Evolutionary conservation across 768 basidiomycete species (phyloP).

Genomic region (Cyclocybe cylindracea): DNA sequence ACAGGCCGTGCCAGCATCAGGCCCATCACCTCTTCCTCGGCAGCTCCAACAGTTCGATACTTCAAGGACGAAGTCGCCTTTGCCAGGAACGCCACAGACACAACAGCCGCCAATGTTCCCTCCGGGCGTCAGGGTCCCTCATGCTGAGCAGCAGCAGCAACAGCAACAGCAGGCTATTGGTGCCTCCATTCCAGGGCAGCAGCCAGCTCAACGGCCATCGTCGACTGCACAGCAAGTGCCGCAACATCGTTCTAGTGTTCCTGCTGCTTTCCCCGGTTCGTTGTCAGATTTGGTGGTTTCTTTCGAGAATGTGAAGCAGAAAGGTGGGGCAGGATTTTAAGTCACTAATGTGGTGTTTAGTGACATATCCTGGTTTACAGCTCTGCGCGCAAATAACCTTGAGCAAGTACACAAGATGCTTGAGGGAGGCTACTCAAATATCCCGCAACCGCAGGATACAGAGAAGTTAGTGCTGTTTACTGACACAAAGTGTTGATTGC

Average conservation of each 20-base stretch:
- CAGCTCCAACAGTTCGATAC: slow-evolving; percentile 36
- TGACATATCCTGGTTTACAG: slow-evolving; percentile 39
- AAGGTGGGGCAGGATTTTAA: slow-evolving; percentile 51
- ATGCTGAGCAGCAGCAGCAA: slow-evolving; percentile 38
- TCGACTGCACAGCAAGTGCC: slow-evolving; percentile 51
- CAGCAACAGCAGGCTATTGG: slow-evolving; percentile 18
- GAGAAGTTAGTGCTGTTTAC: slow-evolving; percentile 69
- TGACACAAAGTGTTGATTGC: slow-evolving; percentile 1
- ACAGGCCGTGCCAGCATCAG: slow-evolving; percentile 30
- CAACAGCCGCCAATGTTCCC: slow-evolving; percentile 66
- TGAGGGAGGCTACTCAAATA: slow-evolving; percentile 85
- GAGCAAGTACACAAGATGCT: slow-evolving; percentile 92
- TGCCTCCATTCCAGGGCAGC: slow-evolving; percentile 33
- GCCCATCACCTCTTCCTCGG: slow-evolving; percentile 43
- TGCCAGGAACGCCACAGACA: slow-evolving; percentile 44
- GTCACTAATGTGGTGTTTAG: neutral
- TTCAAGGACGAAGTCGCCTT: slow-evolving; percentile 30
- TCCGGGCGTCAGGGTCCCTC: slow-evolving; percentile 64
- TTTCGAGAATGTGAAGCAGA: slow-evolving; percentile 96
- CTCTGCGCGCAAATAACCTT: slow-evolving; percentile 84
- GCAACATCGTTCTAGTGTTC: slow-evolving; percentile 30
- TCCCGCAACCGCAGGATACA: slow-evolving; percentile 92
- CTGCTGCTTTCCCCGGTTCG: slow-evolving; percentile 74
- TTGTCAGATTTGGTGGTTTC: slow-evolving; percentile 91
- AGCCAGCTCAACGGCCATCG: slow-evolving; percentile 51